Percentiles rank a stretch among this genome's conserved stretches.
Conservation (phyloP, 2,329 filamentous ascomycete genomes). For the Chaetomium sp. region DNA sequence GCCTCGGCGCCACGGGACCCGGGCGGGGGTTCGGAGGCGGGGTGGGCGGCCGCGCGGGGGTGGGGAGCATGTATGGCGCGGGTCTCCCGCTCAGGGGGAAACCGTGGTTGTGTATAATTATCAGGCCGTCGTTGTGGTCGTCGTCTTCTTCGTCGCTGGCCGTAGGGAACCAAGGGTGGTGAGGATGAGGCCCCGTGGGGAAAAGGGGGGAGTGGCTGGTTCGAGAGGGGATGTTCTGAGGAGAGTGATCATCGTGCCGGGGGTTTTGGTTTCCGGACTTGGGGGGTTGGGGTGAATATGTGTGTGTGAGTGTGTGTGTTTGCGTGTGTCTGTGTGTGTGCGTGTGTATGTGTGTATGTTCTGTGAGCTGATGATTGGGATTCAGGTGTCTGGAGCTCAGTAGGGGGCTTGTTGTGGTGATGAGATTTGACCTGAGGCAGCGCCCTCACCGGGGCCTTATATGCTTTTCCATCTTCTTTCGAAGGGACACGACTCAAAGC, state of each 20-base stretch:
- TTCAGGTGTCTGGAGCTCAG: neutral
- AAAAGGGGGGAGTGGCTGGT: neutral
- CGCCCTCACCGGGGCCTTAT: neutral
- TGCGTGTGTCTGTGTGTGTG: too few relatives aligned
- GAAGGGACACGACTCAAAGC: neutral
- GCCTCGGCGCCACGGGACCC: neutral
- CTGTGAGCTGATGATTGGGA: neutral
- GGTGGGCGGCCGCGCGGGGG: neutral
- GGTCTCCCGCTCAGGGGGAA: neutral
- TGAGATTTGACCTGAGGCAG: neutral
- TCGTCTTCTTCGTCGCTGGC: neutral
- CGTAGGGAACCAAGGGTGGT: neutral
- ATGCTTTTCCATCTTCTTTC: neutral
- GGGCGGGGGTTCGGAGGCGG: slow-evolving; percentile 9
- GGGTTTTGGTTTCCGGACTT: neutral
- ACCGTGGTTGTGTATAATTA: too few relatives aligned
- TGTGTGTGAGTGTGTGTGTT: neutral
- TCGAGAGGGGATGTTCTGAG: neutral
- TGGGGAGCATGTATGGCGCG: neutral
- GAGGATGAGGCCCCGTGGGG: neutral
- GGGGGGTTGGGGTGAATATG: neutral
- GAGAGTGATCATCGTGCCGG: neutral
- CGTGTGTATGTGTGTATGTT: neutral
- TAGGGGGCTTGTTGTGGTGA: neutral
- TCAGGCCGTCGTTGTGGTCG: neutral